A percentile compares a stretch with the other conserved stretches of the same genome.
phyloP scores from a whole-genome alignment of 1,139 yeast genomes.

The Yamadazyma taylorii region DNA sequence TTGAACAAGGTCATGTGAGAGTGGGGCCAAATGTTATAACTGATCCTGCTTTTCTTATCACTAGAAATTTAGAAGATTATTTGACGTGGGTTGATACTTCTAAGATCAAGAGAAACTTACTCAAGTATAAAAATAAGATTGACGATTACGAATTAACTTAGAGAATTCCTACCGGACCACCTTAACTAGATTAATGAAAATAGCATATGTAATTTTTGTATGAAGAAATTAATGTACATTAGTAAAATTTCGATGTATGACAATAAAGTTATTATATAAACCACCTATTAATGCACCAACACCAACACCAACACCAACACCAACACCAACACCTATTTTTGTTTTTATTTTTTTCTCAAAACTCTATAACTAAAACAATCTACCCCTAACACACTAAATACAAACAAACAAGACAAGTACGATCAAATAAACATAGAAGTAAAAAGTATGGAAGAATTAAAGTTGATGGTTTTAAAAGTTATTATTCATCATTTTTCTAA shows the following conservation, averaged over 20 bases:
- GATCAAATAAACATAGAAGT: constrained; percentile 4
- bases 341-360: too few species aligned
- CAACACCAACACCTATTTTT: too few species aligned
- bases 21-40: constrained; percentile 96
- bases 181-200: too few species aligned
- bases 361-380: too few species aligned
- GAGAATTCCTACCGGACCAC: too few species aligned
- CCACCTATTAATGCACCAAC: too few species aligned
- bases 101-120: constrained; percentile 86
- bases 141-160: constrained; percentile 73
- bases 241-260: constrained; percentile 1
- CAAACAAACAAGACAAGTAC: too few species aligned
- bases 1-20: constrained; percentile 96
- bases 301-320: too few species aligned
- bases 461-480: not conserved
- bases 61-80: constrained; percentile 92
- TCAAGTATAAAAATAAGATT: constrained; percentile 83
- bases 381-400: not conserved
- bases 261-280: too few species aligned
- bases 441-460: not conserved
- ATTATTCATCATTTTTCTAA: constrained; percentile 40
- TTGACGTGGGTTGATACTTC: constrained; percentile 96
- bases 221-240: constrained; percentile 10
- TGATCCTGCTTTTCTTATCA: constrained; percentile 92
- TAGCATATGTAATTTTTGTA: constrained; percentile 5